Evolutionary conservation across 192 early-diverging fungal genomes (phyloP).

Genomic region (Ambispora gerdemannii): DNA sequence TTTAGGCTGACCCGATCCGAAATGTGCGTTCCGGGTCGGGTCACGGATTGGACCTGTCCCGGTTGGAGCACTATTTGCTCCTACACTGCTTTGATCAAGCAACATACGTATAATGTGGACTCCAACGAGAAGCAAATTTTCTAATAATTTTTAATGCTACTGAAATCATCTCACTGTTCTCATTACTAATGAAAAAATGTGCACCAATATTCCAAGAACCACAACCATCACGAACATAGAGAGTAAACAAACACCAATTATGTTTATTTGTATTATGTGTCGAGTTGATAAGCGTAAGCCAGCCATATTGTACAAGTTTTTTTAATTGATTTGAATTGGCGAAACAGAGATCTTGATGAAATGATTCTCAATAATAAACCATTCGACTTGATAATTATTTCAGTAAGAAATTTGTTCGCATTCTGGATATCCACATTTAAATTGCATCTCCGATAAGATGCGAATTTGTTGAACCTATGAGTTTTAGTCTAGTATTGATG

Average conservation of each 20-base stretch:
- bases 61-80: no score
- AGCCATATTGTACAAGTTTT: slow-evolving; percentile 10
- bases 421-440: no score
- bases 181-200: slow-evolving; percentile 29
- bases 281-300: slow-evolving; percentile 30
- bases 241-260: slow-evolving; percentile 25
- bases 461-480: background rate
- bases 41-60: no score
- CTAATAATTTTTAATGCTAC: slow-evolving; percentile 26
- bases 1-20: no score
- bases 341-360: no score
- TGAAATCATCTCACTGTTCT: background rate
- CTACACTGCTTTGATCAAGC: no score
- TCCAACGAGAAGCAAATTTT: background rate
- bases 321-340: background rate
- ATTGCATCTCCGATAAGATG: no score
- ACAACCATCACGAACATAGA: slow-evolving; percentile 23
- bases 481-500: background rate
- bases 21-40: no score
- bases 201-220: slow-evolving; percentile 21
- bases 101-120: no score
- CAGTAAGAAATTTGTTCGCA: background rate
- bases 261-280: slow-evolving; percentile 26
- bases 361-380: no score
- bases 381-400: no score